Evolutionary conservation across 352 stramenopile species (phyloP).

Genomic region (Globisporangium parvum): DNA sequence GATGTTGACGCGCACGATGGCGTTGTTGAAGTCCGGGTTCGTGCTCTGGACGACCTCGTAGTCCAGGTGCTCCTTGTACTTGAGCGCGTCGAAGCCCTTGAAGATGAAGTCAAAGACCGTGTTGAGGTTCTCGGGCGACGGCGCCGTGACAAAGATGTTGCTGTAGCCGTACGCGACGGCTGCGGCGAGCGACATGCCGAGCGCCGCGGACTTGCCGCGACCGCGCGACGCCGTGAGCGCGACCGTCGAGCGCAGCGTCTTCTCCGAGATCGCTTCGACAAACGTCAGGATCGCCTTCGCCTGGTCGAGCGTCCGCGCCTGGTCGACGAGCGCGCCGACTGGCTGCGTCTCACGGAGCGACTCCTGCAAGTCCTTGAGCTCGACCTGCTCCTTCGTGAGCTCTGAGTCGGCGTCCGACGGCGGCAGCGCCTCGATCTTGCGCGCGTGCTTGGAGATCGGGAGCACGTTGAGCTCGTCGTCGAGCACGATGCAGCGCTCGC

Average conservation of each 20-base stretch:
- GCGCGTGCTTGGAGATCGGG: conserved; percentile 91
- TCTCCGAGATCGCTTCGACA: conserved; percentile 97
- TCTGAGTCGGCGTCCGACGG: conserved; percentile 49
- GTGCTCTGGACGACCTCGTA: conserved; percentile 92
- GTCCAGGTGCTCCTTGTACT: conserved; percentile 97
- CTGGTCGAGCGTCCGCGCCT: conserved; percentile 95
- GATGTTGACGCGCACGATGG: conserved; percentile 95
- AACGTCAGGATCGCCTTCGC: conserved; percentile 96
- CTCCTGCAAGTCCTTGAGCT: conserved; percentile 93
- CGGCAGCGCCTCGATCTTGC: conserved; percentile 83
- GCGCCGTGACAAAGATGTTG: conserved; percentile 97
- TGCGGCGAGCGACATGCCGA: conserved; percentile 89
- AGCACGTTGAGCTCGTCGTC: conserved; percentile 99
- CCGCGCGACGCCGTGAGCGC: conserved; percentile 91
- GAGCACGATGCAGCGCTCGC: conserved; percentile 95
- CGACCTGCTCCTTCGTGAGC: conserved; percentile 70
- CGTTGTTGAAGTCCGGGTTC: conserved; percentile 80
- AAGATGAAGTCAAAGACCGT: conserved; percentile 99
- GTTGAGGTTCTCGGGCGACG: conserved; percentile 97
- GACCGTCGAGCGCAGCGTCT: conserved; percentile 92
- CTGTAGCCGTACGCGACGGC: conserved; percentile 90
- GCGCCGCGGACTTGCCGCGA: conserved; percentile 96
- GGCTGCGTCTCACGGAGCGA: conserved; percentile 94
- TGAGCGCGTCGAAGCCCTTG: conserved; percentile 90
- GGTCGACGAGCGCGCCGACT: conserved; percentile 92